Evolutionary conservation across 1,284 basidiomycete genomes (phyloP).

Genomic region (Rhodotorula mucilaginosa): DNA sequence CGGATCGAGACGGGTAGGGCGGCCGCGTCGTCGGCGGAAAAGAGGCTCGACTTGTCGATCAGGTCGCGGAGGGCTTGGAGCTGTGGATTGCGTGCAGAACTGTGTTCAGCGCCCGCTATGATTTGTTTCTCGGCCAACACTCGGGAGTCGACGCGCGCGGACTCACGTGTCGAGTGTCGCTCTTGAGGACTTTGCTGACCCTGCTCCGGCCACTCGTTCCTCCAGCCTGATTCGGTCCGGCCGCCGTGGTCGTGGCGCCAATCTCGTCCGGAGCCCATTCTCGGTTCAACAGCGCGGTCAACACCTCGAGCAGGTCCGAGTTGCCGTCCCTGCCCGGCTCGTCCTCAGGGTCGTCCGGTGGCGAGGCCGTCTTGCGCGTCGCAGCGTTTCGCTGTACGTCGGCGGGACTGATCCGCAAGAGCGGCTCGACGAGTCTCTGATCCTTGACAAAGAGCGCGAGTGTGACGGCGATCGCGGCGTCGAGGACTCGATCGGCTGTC

Average conservation of each 20-base stretch:
- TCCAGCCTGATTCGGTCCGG: background rate
- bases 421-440: conserved; percentile 35
- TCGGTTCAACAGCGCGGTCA: conserved; percentile 6
- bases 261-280: conserved; percentile 17
- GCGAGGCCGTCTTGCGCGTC: background rate
- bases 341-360: background rate
- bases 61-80: conserved; percentile 20
- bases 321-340: background rate
- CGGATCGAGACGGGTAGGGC: conserved; percentile 18
- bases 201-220: background rate
- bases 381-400: background rate
- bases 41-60: conserved; percentile 20
- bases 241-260: background rate
- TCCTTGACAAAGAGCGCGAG: conserved; percentile 27
- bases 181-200: background rate
- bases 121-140: no score
- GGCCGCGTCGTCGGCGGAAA: background rate
- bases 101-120: background rate
- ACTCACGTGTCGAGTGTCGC: conserved; percentile 14
- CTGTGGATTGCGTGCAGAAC: background rate
- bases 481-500: conserved; percentile 15
- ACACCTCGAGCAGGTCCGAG: conserved; percentile 25
- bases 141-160: no score
- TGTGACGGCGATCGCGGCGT: conserved; percentile 23
- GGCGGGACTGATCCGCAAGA: conserved; percentile 20